Percentiles rank a stretch among this genome's conserved stretches.
These are phyloP conservation scores for Beta lomatogona DNA, from an alignment of 179 eudicot genomes.

Conservation along the genomic window DNA sequence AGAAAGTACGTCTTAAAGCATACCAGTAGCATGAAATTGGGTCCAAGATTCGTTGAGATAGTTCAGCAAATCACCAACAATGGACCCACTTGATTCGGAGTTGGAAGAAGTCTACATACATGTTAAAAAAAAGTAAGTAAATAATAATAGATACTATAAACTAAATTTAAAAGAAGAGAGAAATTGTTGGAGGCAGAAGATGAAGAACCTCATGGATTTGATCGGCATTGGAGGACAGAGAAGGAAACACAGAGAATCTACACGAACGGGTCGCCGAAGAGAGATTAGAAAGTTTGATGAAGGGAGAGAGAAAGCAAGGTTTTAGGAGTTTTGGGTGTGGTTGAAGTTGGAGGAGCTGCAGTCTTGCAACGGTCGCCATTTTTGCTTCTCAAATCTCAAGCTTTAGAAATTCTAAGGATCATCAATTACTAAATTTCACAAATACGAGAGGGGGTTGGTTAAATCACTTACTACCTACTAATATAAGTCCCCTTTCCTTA, in stretches of 20 bases:
- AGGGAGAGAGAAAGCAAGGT: constrained; percentile 23
- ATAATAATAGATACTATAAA: not conserved
- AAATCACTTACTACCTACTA: too few species aligned
- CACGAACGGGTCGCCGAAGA: constrained; percentile 20
- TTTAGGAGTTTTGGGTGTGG: constrained; percentile 25
- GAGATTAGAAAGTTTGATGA: constrained; percentile 20
- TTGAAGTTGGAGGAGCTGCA: constrained; percentile 50
- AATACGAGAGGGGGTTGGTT: too few species aligned
- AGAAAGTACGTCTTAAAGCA: not conserved
- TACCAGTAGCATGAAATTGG: constrained; percentile 98
- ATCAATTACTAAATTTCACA: not conserved
- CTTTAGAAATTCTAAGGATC: not conserved
- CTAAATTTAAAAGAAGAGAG: not conserved
- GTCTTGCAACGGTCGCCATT: constrained; percentile 43
- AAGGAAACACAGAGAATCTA: constrained; percentile 35
- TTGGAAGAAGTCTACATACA: constrained; percentile 37
- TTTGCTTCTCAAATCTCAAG: not conserved
- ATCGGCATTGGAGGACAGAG: constrained; percentile 49
- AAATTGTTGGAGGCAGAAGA: not conserved
- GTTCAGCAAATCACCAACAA: constrained; percentile 79
- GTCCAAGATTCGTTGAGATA: constrained; percentile 99
- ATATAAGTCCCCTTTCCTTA: too few species aligned
- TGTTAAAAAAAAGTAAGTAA: not conserved
- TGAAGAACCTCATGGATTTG: constrained; percentile 33
- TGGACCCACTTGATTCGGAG: constrained; percentile 54